A percentile compares a stretch with the other conserved stretches of the same genome.
Conservation (phyloP, 805 yeast genomes). For the Saturnispora sekii region DNA sequence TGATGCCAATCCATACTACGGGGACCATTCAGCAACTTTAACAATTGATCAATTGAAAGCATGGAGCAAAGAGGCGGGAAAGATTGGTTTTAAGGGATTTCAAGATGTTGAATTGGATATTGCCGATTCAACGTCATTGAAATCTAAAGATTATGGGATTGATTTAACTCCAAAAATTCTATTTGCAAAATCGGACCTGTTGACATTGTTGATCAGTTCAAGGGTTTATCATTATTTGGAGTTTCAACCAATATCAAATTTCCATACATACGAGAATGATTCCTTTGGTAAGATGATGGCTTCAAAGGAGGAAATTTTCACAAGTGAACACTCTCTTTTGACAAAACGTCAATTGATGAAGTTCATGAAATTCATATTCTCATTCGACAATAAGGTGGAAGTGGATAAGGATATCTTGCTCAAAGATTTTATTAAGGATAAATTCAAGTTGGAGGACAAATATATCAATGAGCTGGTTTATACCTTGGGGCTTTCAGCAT, state of each 20-base stretch:
- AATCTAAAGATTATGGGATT: constrained; percentile 70
- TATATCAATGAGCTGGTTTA: constrained; percentile 79
- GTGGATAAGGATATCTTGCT: constrained; percentile 49
- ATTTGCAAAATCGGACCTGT: constrained; percentile 84
- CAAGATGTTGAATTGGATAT: constrained; percentile 70
- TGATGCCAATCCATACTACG: constrained; percentile 77
- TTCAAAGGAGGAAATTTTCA: constrained; percentile 87
- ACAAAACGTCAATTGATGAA: constrained; percentile 84
- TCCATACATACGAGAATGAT: constrained; percentile 93
- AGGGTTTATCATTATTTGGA: constrained; percentile 88
- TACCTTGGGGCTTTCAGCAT: constrained; percentile 73
- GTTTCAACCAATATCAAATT: constrained; percentile 77
- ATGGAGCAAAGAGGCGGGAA: constrained; percentile 57
- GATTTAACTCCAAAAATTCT: constrained; percentile 81
- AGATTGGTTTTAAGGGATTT: constrained; percentile 27
- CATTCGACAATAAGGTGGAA: constrained; percentile 41
- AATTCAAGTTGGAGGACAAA: constrained; percentile 60
- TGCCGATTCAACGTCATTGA: constrained; percentile 43
- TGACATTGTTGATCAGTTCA: constrained; percentile 68
- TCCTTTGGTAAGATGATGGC: constrained; percentile 77
- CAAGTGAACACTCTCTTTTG: constrained; percentile 66
- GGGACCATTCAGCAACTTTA: constrained; percentile 79
- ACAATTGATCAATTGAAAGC: constrained; percentile 76
- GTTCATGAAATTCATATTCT: constrained; percentile 78
- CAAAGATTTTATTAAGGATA: constrained; percentile 45